These are phyloP conservation scores for Aurinia saxatilis DNA, from an alignment of 345 rosid genomes.

Conservation along the genomic window DNA sequence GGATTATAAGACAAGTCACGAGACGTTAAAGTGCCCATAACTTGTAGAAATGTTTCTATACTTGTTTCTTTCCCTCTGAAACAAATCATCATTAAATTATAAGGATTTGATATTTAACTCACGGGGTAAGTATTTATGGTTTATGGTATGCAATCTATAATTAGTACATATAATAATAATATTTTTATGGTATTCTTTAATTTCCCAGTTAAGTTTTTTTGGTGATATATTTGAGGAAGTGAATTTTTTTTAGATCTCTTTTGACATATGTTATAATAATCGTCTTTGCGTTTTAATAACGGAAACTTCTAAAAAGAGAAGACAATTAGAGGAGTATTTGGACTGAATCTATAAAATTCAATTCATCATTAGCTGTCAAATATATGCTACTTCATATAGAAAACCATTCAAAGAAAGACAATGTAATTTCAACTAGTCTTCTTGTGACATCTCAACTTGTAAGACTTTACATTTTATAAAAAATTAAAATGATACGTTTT, in stretches of 20 bases:
- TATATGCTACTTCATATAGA: conserved; percentile 6
- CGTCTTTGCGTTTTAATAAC: background rate
- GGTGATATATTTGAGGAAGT: background rate
- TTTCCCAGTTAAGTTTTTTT: background rate
- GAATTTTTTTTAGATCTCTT: background rate
- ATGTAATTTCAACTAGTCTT: background rate
- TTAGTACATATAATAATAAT: background rate
- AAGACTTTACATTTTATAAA: background rate
- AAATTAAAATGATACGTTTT: background rate
- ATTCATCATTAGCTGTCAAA: background rate
- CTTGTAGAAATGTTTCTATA: background rate
- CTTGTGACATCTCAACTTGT: background rate
- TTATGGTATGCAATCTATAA: background rate
- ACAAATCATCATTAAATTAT: background rate
- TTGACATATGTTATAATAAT: background rate
- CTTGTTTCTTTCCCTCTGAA: background rate
- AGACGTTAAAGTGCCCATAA: background rate
- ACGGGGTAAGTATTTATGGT: background rate
- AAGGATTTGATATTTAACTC: background rate
- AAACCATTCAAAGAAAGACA: background rate
- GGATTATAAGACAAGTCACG: background rate
- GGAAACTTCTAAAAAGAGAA: background rate
- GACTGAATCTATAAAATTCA: background rate
- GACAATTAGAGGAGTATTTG: background rate
- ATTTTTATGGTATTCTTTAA: background rate